A percentile compares a stretch with the other conserved stretches of the same genome.
These are phyloP conservation scores for Linnemannia zychae DNA, from an alignment of 192 early-diverging fungal species.

Conservation along the genomic window DNA sequence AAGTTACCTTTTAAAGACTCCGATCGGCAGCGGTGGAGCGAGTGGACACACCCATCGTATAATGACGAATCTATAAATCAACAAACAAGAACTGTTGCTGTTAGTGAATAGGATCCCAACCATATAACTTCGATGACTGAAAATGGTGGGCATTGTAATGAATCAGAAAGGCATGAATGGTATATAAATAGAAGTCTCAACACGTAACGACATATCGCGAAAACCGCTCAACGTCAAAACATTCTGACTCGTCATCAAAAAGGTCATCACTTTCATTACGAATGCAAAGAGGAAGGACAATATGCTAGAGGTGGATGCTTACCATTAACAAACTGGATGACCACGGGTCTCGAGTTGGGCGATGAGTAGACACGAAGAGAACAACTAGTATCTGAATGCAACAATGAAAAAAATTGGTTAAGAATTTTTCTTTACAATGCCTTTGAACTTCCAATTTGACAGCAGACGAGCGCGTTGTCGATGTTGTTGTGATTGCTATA, in stretches of 20 bases:
- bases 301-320: background rate
- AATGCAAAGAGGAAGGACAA: background rate
- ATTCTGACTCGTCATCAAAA: conserved; percentile 88
- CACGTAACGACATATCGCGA: conserved; percentile 73
- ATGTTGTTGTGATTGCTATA: conserved; percentile 10
- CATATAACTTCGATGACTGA: background rate
- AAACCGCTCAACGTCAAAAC: conserved; percentile 53
- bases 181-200: conserved; percentile 76
- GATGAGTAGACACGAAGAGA: background rate
- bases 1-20: conserved; percentile 13
- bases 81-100: background rate
- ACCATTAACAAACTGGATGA: conserved; percentile 4
- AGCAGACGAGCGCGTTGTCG: background rate
- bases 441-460: background rate
- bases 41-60: background rate
- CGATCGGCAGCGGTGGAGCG: background rate
- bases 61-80: background rate
- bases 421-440: background rate
- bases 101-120: background rate
- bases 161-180: conserved; percentile 82
- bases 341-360: background rate
- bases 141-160: conserved; percentile 18
- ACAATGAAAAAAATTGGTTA: background rate
- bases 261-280: conserved; percentile 69
- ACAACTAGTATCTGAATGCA: background rate